A percentile compares a stretch with the other conserved stretches of the same genome.
Evolutionary conservation across 176 grass and related monocot genomes (phyloP).

Genomic region (Dactylis glomerata): DNA sequence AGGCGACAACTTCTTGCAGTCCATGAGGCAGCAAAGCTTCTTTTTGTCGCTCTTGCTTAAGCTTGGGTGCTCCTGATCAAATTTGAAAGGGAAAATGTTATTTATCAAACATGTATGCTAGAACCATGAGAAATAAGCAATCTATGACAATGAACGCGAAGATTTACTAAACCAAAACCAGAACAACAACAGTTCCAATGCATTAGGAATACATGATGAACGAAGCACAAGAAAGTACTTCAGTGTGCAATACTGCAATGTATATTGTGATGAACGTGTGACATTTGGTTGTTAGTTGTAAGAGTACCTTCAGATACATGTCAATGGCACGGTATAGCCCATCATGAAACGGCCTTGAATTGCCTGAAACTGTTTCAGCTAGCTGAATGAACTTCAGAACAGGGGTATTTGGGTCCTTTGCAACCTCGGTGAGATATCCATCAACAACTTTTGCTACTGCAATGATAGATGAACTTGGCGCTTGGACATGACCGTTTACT

Average conservation of each 20-base stretch:
- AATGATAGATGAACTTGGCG: conserved; percentile 52
- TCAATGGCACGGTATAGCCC: conserved; percentile 87
- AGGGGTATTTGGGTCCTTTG: conserved; percentile 70
- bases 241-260: neutral
- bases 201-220: conserved; percentile 2
- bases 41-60: conserved; percentile 84
- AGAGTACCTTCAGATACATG: conserved; percentile 90
- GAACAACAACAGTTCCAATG: neutral
- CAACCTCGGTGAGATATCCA: conserved; percentile 80
- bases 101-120: neutral
- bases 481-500: conserved; percentile 42
- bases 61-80: conserved; percentile 80
- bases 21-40: conserved; percentile 75
- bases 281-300: conserved; percentile 6
- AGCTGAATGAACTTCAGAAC: conserved; percentile 77
- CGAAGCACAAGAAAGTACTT: neutral
- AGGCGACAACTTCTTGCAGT: conserved; percentile 81
- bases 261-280: neutral
- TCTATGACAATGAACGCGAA: neutral
- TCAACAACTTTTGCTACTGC: conserved; percentile 81
- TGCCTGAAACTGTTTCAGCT: conserved; percentile 61
- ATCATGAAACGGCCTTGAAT: conserved; percentile 79
- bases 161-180: neutral
- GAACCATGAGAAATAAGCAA: neutral
- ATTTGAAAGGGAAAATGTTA: neutral